Percentiles rank a stretch among this genome's conserved stretches.
phyloP scores from a whole-genome alignment of 495 filamentous ascomycete species.

The Annulohypoxylon nitens region DNA sequence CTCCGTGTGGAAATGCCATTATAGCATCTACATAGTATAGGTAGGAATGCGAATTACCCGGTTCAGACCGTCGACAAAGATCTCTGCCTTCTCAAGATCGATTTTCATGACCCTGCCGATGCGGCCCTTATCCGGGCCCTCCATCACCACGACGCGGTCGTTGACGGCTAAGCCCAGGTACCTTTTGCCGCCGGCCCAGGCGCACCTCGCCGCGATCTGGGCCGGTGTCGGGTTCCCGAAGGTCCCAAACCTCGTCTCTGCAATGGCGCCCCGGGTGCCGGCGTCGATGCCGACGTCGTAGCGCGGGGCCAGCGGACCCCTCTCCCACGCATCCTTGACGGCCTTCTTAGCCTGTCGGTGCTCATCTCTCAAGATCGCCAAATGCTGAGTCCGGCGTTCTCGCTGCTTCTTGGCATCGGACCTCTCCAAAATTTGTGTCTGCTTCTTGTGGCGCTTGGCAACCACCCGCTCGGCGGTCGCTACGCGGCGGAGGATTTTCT shows the following conservation, averaged over 20 bases:
- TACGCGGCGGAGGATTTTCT: conserved; percentile 79
- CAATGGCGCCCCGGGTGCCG: conserved; percentile 63
- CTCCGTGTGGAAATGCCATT: not conserved
- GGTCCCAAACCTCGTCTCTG: conserved; percentile 49
- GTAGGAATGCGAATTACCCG: conserved; percentile 62
- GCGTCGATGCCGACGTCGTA: conserved; percentile 67
- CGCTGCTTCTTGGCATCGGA: conserved; percentile 46
- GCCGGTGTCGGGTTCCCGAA: conserved; percentile 26
- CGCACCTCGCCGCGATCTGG: conserved; percentile 51
- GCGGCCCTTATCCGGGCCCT: conserved; percentile 82
- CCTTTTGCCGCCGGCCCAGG: conserved; percentile 66
- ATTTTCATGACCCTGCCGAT: conserved; percentile 78
- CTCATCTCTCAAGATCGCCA: conserved; percentile 27
- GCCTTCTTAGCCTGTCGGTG: conserved; percentile 50
- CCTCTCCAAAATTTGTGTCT: conserved; percentile 35
- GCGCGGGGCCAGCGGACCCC: conserved; percentile 81
- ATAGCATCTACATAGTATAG: too few relatives aligned
- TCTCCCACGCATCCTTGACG: conserved; percentile 75
- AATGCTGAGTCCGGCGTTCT: conserved; percentile 10
- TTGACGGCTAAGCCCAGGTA: conserved; percentile 73
- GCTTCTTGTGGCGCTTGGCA: conserved; percentile 60
- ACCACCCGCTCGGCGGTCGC: conserved; percentile 74
- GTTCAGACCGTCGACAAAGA: conserved; percentile 74
- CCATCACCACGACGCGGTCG: conserved; percentile 83
- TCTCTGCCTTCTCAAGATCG: conserved; percentile 66